A percentile compares a stretch with the other conserved stretches of the same genome.
Conservation (phyloP, 352 stramenopile genomes). For the Phytophthora rubi region DNA sequence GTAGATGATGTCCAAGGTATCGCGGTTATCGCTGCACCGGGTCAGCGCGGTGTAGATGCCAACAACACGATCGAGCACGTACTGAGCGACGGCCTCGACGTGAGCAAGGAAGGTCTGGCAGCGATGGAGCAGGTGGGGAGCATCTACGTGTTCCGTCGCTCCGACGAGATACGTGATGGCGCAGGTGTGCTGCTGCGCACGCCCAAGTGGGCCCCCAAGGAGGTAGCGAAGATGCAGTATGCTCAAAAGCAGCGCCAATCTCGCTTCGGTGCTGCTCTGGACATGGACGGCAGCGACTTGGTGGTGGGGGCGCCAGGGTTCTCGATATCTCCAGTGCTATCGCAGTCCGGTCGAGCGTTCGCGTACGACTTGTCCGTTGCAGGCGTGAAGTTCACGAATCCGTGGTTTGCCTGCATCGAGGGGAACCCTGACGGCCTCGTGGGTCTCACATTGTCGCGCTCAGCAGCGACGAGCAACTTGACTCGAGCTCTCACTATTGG, state of each 20-base stretch:
- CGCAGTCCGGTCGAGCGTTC: constrained; percentile 62
- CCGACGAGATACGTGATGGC: constrained; percentile 69
- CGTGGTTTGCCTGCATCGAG: constrained; percentile 69
- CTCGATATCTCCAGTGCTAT: constrained; percentile 47
- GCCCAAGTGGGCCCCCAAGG: constrained; percentile 72
- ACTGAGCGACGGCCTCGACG: constrained; percentile 27
- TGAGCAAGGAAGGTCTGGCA: constrained; percentile 29
- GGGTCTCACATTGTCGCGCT: constrained; percentile 64
- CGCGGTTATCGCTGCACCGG: constrained; percentile 82
- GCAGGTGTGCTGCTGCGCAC: constrained; percentile 67
- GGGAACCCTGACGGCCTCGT: constrained; percentile 59
- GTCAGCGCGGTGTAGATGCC: constrained; percentile 75
- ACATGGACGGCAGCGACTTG: constrained; percentile 63
- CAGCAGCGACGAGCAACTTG: constrained; percentile 43
- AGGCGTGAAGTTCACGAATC: constrained; percentile 63
- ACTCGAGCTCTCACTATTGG: constrained; percentile 62
- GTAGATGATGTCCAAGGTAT: constrained; percentile 85
- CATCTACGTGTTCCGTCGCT: constrained; percentile 73
- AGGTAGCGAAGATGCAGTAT: constrained; percentile 83
- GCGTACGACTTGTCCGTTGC: constrained; percentile 68
- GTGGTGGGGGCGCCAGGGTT: constrained; percentile 66
- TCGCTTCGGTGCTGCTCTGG: constrained; percentile 60
- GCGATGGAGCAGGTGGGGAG: constrained; percentile 58
- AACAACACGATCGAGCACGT: constrained; percentile 79
- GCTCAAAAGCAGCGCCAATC: constrained; percentile 65